Percentiles rank a stretch among this genome's conserved stretches.
Evolutionary conservation across 768 basidiomycete genomes (phyloP).

Genomic region (Amanita fuliginea): DNA sequence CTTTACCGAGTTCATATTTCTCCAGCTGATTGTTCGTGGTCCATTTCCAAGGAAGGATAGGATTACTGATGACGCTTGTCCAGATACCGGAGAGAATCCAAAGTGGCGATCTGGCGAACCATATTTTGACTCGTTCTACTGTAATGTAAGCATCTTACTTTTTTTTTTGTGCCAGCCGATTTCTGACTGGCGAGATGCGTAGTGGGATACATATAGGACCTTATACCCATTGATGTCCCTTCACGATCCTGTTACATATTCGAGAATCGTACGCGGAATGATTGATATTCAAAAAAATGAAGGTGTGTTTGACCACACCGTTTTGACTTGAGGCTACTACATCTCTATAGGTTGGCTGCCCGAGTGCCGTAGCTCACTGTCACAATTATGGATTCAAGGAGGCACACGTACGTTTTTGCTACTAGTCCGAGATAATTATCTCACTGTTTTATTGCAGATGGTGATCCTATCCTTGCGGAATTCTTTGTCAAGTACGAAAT

Average conservation of each 20-base stretch:
- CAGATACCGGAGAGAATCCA: constrained; percentile 56
- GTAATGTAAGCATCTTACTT: constrained; percentile 35
- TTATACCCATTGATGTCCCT: constrained; percentile 53
- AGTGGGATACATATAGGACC: constrained; percentile 62
- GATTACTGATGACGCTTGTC: neutral
- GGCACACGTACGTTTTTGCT: constrained; percentile 40
- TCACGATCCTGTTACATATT: constrained; percentile 49
- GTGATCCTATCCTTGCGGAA: constrained; percentile 52
- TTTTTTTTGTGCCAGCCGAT: neutral
- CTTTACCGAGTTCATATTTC: constrained; percentile 53
- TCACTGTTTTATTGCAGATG: constrained; percentile 25
- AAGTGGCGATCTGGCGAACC: constrained; percentile 54
- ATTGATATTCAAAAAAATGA: constrained; percentile 58
- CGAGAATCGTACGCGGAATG: constrained; percentile 52
- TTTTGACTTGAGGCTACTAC: neutral
- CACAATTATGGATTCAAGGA: constrained; percentile 43
- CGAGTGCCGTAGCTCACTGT: constrained; percentile 49
- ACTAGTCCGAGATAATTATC: neutral
- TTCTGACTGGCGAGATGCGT: neutral
- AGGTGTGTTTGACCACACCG: constrained; percentile 21
- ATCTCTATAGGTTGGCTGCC: constrained; percentile 45
- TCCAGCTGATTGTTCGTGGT: constrained; percentile 49
- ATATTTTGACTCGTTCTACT: constrained; percentile 59
- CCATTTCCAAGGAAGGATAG: neutral
- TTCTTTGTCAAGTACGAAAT: constrained; percentile 43